Conservation (phyloP, 202 grass and related monocot genomes). For the Miscanthus sacchariflorus region DNA sequence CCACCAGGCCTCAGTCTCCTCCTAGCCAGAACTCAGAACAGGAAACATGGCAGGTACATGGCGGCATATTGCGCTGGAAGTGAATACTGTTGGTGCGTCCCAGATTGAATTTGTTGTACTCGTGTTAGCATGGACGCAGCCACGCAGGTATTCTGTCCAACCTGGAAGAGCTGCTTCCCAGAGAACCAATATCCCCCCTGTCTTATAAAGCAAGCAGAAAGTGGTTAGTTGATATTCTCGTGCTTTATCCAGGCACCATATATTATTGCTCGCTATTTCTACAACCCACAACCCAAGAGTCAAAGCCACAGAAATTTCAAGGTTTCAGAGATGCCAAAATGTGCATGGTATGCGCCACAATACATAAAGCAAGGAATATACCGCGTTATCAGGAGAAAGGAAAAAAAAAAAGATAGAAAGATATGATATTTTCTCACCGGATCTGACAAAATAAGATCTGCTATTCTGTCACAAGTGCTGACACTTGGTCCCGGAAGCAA, state of each 20-base stretch:
- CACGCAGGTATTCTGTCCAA: too few relatives aligned
- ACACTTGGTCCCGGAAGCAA: neutral
- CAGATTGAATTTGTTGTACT: neutral
- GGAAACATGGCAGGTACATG: neutral
- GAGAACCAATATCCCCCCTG: neutral
- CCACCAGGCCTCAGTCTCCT: neutral
- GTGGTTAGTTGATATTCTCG: slow-evolving; percentile 5
- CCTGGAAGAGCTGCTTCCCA: neutral
- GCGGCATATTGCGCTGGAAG: neutral
- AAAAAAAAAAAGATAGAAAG: neutral
- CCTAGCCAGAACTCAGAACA: neutral
- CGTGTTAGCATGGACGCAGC: neutral
- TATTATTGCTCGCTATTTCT: neutral
- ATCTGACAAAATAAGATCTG: neutral
- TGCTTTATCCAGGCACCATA: neutral
- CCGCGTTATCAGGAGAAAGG: neutral
- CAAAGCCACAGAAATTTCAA: slow-evolving; percentile 7
- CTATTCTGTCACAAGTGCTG: neutral
- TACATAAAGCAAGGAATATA: neutral
- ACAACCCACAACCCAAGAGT: neutral
- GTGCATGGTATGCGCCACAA: neutral
- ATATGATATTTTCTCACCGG: neutral
- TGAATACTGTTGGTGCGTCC: neutral
- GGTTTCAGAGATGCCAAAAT: neutral
- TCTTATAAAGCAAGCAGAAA: slow-evolving; percentile 27